Evolutionary conservation across 352 stramenopile genomes (phyloP), one percentile per base, ranked within the genome.

Genomic region (Globisporangium barbulae): DNA sequence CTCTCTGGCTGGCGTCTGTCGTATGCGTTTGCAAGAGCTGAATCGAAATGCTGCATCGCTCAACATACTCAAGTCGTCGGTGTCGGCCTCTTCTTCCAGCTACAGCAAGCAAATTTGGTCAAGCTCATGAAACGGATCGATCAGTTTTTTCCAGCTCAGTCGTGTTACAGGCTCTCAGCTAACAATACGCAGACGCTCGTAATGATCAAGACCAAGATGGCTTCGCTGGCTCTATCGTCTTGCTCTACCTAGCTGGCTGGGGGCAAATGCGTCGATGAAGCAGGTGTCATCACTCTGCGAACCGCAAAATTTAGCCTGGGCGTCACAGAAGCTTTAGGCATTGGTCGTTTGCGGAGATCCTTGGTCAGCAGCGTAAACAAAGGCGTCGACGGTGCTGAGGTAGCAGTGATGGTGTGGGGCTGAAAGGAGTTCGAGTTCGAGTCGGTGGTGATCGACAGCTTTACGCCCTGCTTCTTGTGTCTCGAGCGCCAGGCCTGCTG

Each of bases 401-500:
- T 15, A 17, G 39, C 7, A 19, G 12, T 47, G 21, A 30, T n/a
- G 13, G 12, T 58, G n/a, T 19, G 28, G 10, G 13, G 55, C 6
- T 39, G 21, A 3, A 5, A 25, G 1, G n/a, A 31, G n/a, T 22
- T 28, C 1, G 12, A 5, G 30, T 0, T 52, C 21, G 15, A 4
- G 15, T 37, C 21, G 13, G n/a, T 53, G 13, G 10, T n/a, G 39
- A 61, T 47, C 37, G 39, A 59, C 47, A 63, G 15, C 5, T 42
- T 37, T 7, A 30, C 19, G 5, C 12, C 22, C 3, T 9, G 41
- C 33, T 45, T 48, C 59, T 54, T 55, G 47, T 50, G 67, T 25
- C 25, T 56, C 60, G 50, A 10, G 33, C 69, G 65, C 75, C 75
- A 83, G 2, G 48, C 28, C 3, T 59, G 56, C 39, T 81, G 75